These are phyloP conservation scores for Cystobasidium pallidum DNA, from an alignment of 1,284 basidiomycete species.

Conservation along the genomic window DNA sequence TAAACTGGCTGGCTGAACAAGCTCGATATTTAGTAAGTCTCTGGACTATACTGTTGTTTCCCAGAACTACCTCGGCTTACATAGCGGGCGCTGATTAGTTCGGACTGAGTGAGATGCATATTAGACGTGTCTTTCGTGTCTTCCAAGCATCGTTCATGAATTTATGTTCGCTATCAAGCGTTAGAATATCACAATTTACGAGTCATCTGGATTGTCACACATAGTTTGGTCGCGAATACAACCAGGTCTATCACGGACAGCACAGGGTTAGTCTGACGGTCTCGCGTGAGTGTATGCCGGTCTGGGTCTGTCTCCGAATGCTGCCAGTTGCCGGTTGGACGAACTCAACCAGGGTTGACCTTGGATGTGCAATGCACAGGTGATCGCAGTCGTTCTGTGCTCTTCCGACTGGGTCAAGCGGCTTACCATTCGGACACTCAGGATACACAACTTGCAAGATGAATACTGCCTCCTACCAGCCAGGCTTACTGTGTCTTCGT, in stretches of 20 bases:
- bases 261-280: neutral
- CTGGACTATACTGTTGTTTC: too few species aligned
- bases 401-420: neutral
- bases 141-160: too few species aligned
- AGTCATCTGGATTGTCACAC: neutral
- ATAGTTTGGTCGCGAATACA: neutral
- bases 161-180: too few species aligned
- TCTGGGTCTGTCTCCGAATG: too few species aligned
- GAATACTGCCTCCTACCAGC: neutral
- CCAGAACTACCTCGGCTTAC: too few species aligned
- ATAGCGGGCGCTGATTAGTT: too few species aligned
- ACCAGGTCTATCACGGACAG: neutral
- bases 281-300: too few species aligned
- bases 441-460: neutral
- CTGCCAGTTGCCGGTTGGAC: too few species aligned
- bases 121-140: too few species aligned
- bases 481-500: slow-evolving; percentile 18
- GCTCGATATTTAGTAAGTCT: neutral
- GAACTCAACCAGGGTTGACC: too few species aligned
- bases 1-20: neutral
- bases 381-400: neutral
- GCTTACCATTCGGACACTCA: neutral
- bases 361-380: too few species aligned
- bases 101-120: too few species aligned
- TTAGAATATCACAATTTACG: neutral